Base-by-base conservation (phyloP, 2,329 filamentous ascomycete genomes). In the Fusarium denticulatum region DNA sequence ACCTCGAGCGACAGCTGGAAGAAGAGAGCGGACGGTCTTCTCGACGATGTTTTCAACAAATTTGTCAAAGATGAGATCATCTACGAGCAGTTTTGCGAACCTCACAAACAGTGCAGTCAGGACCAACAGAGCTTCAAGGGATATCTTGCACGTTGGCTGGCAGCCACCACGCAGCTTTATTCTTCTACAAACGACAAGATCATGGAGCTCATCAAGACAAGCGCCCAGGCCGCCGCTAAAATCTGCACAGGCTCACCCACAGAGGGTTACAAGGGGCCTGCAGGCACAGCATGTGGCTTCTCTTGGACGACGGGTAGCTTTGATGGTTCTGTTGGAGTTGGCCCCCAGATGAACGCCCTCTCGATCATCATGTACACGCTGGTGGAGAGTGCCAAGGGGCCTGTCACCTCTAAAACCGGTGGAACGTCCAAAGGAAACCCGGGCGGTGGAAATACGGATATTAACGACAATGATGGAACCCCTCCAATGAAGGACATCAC, bases 41-140 rank as follows among this genome's bases (percentile, higher is more conserved):
- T 93, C 36, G 82, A 84, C 3, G 81, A 84, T 58, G 80, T 86
- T 3, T 81, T 82, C 34, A 79, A 80, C 6, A 86, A 88, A 67
- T 94, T 94, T 83, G 86, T 88, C 76, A 76, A 80, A 47, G 69
- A 81, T 36, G 81, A 80, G 60, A 77, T 94, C 79, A 87, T 93
- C 79, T 88, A 86, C 76, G 93, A 95, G 82, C 85, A 86, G 70
- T 88, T 88, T 36, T 95, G 93, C 83, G 93, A 95, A 83, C 82
- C 81, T 13, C 81, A 81, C 64, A 82, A 83, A 62, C 85, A 84
- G 32, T 95, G 93, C 85, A 89, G 94, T 82, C 86, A 86, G 71
- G 92, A 95, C 80, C 92, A 94, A 83, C 88, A 88, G 77, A 90
- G 87, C 53, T 95, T 94, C 89, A 95, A 95, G 83, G 92, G 91